Evolutionary conservation across 2,329 filamentous ascomycete species (phyloP).

Genomic region (Escovopsis sp.): DNA sequence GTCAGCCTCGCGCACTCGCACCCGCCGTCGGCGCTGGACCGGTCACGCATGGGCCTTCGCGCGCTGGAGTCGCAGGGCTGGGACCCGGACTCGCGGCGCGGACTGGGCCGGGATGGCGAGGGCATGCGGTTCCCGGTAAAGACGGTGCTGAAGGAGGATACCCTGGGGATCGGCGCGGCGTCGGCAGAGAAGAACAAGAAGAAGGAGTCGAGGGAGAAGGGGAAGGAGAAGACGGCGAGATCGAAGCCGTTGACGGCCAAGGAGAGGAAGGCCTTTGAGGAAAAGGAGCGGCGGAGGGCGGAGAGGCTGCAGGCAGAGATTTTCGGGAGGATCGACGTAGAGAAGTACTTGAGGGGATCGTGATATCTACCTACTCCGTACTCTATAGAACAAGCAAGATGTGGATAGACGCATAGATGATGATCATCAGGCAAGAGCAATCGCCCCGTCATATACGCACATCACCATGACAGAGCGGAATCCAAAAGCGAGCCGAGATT

Average conservation of each 20-base stretch:
- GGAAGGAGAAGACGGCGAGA: no score
- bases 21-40: conserved; percentile 57
- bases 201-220: conserved; percentile 15
- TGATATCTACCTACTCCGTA: no score
- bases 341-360: conserved; percentile 50
- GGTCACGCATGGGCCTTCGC: conserved; percentile 52
- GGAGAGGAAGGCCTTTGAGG: conserved; percentile 30
- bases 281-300: conserved; percentile 38
- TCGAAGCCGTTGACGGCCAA: conserved; percentile 45
- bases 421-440: no score
- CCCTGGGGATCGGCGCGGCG: conserved; percentile 52
- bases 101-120: conserved; percentile 55
- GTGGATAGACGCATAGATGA: no score
- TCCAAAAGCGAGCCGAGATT: no score
- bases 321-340: conserved; percentile 59
- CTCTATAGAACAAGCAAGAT: no score
- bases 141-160: conserved; percentile 55
- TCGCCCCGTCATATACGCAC: no score
- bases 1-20: conserved; percentile 53
- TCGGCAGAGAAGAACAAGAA: conserved; percentile 28
- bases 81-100: conserved; percentile 57
- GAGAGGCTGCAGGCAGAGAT: conserved; percentile 56
- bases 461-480: no score
- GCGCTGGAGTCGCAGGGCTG: conserved; percentile 55
- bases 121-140: conserved; percentile 69